phyloP scores from a whole-genome alignment of 345 rosid species.

The Populus nigra region DNA sequence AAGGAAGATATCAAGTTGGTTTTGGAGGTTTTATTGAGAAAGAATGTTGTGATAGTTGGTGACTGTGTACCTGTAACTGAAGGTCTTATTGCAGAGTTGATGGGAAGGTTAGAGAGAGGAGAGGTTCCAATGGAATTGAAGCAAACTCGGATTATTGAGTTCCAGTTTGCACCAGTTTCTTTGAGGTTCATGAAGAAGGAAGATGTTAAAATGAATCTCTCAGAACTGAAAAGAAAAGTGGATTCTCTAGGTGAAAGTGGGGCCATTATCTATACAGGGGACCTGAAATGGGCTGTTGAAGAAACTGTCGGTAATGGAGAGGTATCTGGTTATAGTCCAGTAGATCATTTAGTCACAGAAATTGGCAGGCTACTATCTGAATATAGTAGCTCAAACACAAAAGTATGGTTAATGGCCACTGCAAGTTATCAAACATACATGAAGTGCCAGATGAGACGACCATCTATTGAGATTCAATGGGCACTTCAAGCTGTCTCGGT shows the following conservation, averaged over 20 bases:
- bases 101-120: slow-evolving; percentile 59
- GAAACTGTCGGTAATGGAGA: slow-evolving; percentile 21
- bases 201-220: slow-evolving; percentile 54
- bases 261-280: slow-evolving; percentile 74
- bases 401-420: slow-evolving; percentile 70
- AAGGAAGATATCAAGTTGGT: slow-evolving; percentile 67
- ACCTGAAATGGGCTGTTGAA: slow-evolving; percentile 67
- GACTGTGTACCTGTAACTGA: slow-evolving; percentile 58
- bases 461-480: slow-evolving; percentile 82
- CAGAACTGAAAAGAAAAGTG: slow-evolving; percentile 57
- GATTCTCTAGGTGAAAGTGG: slow-evolving; percentile 52
- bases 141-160: slow-evolving; percentile 54
- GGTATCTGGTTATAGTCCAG: slow-evolving; percentile 41
- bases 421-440: slow-evolving; percentile 77
- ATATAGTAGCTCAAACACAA: slow-evolving; percentile 33
- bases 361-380: slow-evolving; percentile 54
- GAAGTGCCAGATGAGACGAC: slow-evolving; percentile 79
- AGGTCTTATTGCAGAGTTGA: slow-evolving; percentile 54
- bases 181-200: slow-evolving; percentile 65
- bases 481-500: slow-evolving; percentile 74
- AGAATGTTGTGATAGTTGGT: slow-evolving; percentile 71
- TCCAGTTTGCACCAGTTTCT: slow-evolving; percentile 61
- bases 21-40: slow-evolving; percentile 59
- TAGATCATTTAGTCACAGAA: slow-evolving; percentile 63
- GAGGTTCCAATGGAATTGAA: slow-evolving; percentile 71